Evolutionary conservation across 1,284 basidiomycete species (phyloP), one percentile per base, ranked within the genome.

Genomic region (Blastosporella zonata): DNA sequence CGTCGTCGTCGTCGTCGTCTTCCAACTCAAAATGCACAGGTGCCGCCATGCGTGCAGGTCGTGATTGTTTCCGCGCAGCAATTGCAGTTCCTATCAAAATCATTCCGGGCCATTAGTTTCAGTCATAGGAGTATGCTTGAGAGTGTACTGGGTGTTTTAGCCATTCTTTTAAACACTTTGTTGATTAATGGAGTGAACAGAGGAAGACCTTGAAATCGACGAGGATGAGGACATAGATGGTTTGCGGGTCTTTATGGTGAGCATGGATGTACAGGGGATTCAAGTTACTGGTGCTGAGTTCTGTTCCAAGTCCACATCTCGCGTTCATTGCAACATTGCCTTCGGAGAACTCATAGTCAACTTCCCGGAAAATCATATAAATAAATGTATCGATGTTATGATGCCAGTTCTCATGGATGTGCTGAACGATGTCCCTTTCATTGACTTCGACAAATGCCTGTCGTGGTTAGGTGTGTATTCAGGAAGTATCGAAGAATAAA

Each of bases 381-480:
- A 65, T 9, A 67, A 70, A 22, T 76, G 75, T 15, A 70, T 81
- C 36, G 68, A 74, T 56, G 70, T 68, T 18, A 58, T 83, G 15
- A 67, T 82, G 31, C 73, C 78, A 6, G 73, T 78, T 3, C 74
- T 92, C 20, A 62, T 84, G 22, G 83, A 82, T 53, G 74, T 91
- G 21, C 68, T 93, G 28, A 69, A 72, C 31, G 85, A 88, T 54
- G 75, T 89, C 20, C 86, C 88, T 1, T 74, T 73, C 56, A 82
- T 84, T 49, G 80, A 90, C 60, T 90, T 91, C 56, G 90, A 91
- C 62, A 74, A 70, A 46, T 85, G 81, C 52, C 68, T 93, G 6
- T 84, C 81, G 7, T 91, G 89, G 88, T 76, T 81, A 59, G 86
- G 88, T 85, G 56, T 46, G 69, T 50, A n/a, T 47, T 64, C 42